Percentiles rank a stretch among this genome's conserved stretches.
Evolutionary conservation across 139 green algal species (phyloP).

Genomic region (Chlamydomonas schloesseri): DNA sequence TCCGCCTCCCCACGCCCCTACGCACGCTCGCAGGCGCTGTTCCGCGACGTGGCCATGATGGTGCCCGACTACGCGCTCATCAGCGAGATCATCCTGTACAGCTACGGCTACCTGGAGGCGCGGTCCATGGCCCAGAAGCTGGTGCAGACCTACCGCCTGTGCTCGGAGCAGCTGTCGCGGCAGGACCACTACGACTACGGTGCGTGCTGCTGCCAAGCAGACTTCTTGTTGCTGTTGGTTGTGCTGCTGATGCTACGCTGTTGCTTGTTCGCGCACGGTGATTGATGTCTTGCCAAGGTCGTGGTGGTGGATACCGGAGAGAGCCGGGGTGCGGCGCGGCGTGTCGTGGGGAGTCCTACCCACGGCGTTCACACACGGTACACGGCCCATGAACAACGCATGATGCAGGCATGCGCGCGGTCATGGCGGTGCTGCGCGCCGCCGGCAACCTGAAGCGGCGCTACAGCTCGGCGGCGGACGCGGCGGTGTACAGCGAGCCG

Average conservation of each 20-base stretch:
- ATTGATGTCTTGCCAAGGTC: too few species aligned
- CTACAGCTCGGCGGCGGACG: slow-evolving; percentile 33
- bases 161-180: slow-evolving; percentile 78
- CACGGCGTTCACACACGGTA: too few species aligned
- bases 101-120: slow-evolving; percentile 71
- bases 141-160: slow-evolving; percentile 85
- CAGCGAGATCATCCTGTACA: slow-evolving; percentile 86
- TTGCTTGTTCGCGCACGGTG: too few species aligned
- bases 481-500: slow-evolving; percentile 64
- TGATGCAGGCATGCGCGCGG: slow-evolving; percentile 79
- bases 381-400: too few species aligned
- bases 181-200: slow-evolving; percentile 86
- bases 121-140: slow-evolving; percentile 79
- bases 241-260: too few species aligned
- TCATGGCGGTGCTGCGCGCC: slow-evolving; percentile 81
- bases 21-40: slow-evolving; percentile 77
- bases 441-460: slow-evolving; percentile 70
- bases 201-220: not conserved
- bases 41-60: slow-evolving; percentile 83
- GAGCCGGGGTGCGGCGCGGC: too few species aligned
- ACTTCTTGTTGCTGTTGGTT: too few species aligned
- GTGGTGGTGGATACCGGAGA: too few species aligned
- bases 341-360: too few species aligned
- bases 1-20: not conserved
- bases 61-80: slow-evolving; percentile 87